These are phyloP conservation scores for Cucumis cinereus DNA, from an alignment of 306 rosid species.

Conservation along the genomic window DNA sequence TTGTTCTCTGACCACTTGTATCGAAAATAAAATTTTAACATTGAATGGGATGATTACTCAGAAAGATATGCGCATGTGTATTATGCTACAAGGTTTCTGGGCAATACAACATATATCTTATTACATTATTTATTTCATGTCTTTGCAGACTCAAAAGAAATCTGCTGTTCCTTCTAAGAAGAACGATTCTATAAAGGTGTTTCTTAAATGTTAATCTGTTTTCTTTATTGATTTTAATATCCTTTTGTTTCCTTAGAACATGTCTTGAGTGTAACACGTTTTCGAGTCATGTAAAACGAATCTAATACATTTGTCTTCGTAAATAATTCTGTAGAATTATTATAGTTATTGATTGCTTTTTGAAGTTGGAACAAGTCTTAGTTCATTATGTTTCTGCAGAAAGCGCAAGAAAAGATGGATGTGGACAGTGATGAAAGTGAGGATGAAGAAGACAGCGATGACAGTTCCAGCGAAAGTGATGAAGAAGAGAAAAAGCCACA, in stretches of 20 bases:
- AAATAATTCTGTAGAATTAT: background rate
- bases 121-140: background rate
- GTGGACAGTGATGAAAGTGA: slow-evolving; percentile 12
- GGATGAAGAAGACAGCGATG: slow-evolving; percentile 21
- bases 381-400: background rate
- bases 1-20: too few relatives aligned
- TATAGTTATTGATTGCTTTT: background rate
- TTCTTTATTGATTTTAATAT: background rate
- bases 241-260: background rate
- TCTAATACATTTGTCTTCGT: background rate
- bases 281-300: too few relatives aligned
- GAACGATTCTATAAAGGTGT: background rate
- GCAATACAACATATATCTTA: too few relatives aligned
- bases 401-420: slow-evolving; percentile 30
- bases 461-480: slow-evolving; percentile 36
- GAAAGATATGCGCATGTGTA: background rate
- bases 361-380: background rate
- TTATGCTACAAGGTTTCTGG: background rate
- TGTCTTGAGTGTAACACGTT: too few relatives aligned
- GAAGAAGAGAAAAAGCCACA: slow-evolving; percentile 22
- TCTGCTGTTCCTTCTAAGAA: background rate
- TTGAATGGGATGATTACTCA: background rate
- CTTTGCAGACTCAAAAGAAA: background rate
- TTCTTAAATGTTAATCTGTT: background rate
- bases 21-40: background rate